Evolutionary conservation across 176 grass and related monocot genomes (phyloP).

Genomic region (Saccharum spontaneum): DNA sequence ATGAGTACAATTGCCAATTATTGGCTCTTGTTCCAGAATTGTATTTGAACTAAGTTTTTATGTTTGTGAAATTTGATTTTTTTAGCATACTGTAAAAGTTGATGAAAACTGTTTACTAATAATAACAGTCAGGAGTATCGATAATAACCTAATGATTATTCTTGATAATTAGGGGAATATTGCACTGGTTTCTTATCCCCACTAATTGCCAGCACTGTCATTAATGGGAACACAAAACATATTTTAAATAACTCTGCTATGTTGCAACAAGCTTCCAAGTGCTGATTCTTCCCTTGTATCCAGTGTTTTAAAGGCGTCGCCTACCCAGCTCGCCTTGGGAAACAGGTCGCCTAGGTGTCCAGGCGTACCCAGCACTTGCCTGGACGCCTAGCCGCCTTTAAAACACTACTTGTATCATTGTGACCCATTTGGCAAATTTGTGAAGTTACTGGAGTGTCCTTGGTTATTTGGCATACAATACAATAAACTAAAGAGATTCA

Average conservation of each 20-base stretch:
- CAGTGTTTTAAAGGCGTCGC: too few species aligned
- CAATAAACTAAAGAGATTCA: neutral
- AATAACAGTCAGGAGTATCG: neutral
- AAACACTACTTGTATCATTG: too few species aligned
- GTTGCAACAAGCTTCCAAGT: neutral
- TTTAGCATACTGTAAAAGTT: neutral
- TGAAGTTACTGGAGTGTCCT: neutral
- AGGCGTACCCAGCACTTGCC: too few species aligned
- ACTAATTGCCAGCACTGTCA: neutral
- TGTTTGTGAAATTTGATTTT: neutral
- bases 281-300: too few species aligned
- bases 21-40: neutral
- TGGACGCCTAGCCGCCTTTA: too few species aligned
- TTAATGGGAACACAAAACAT: neutral
- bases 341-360: too few species aligned
- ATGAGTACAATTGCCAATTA: too few species aligned
- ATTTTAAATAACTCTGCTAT: neutral
- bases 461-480: neutral
- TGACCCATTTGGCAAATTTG: neutral
- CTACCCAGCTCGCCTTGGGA: too few species aligned
- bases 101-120: neutral
- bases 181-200: neutral
- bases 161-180: neutral
- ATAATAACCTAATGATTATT: neutral
- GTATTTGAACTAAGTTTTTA: neutral